Evolutionary conservation across 257 asterid genomes (phyloP).

Genomic region (Lycium ferocissimum): DNA sequence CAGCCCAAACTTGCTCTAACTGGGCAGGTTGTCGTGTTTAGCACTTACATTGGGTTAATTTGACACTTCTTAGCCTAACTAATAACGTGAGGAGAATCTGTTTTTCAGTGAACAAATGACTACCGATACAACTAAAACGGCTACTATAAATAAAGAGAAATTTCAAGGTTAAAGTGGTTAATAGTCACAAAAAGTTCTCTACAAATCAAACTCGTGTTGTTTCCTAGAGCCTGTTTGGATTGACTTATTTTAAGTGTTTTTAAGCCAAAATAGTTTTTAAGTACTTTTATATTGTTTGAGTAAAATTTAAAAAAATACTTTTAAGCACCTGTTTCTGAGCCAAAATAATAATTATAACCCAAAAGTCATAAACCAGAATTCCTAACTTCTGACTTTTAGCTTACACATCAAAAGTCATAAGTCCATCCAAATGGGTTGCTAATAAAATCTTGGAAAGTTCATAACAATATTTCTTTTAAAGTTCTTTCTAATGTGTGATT

Average conservation of each 20-base stretch:
- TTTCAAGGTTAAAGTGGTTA: background rate
- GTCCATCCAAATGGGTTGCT: background rate
- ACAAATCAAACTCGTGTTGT: background rate
- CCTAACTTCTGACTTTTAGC: no score
- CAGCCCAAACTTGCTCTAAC: background rate
- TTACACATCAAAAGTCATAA: no score
- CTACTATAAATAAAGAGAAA: background rate
- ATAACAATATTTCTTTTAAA: background rate
- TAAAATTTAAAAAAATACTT: no score
- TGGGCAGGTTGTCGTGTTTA: background rate
- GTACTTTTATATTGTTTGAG: no score
- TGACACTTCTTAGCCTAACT: background rate
- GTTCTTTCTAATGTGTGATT: background rate
- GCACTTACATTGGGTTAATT: background rate
- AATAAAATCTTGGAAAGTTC: background rate
- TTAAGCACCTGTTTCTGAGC: no score
- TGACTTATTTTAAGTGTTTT: no score
- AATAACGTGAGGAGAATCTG: background rate
- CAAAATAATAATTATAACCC: no score
- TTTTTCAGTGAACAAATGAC: background rate
- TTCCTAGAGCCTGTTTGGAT: background rate
- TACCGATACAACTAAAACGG: background rate
- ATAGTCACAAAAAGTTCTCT: background rate
- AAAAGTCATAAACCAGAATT: no score
- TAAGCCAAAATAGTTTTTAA: no score